Evolutionary conservation across 176 grass and related monocot genomes (phyloP).

Genomic region (Aegilops tauschii): DNA sequence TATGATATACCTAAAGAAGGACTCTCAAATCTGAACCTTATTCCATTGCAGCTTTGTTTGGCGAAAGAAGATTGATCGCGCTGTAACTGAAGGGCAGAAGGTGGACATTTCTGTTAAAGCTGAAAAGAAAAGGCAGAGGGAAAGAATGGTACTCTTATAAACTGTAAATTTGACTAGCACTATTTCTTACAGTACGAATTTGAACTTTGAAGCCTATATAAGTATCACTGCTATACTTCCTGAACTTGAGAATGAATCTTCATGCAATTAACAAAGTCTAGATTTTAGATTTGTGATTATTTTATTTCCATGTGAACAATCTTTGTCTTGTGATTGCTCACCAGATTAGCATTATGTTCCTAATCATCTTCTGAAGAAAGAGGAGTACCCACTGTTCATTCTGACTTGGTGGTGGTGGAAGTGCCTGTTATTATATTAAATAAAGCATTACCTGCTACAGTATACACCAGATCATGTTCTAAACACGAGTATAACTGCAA

Average conservation of each 20-base stretch:
- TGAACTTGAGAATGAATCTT: not conserved
- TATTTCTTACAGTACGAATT: not conserved
- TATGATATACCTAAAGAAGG: constrained; percentile 11
- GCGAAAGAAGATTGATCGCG: constrained; percentile 96
- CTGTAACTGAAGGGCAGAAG: constrained; percentile 75
- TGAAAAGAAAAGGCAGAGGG: constrained; percentile 78
- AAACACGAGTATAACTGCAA: constrained; percentile 1
- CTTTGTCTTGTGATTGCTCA: not conserved
- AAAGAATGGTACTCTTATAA: constrained; percentile 74
- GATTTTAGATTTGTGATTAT: not conserved
- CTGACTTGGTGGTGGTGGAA: not conserved
- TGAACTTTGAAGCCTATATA: constrained; percentile 3
- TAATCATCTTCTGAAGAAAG: not conserved
- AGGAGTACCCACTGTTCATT: not conserved
- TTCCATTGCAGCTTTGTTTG: constrained; percentile 74
- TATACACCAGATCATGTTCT: not conserved
- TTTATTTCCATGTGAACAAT: not conserved
- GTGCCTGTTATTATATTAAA: not conserved
- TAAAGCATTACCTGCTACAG: not conserved
- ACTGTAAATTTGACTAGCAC: constrained; percentile 7
- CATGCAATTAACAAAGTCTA: not conserved
- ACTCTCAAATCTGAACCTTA: constrained; percentile 12
- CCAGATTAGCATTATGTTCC: not conserved
- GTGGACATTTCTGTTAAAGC: constrained; percentile 89
- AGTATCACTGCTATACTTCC: not conserved